Evolutionary conservation across 2,329 filamentous ascomycete species (phyloP), one percentile per base, ranked within the genome.

Genomic region (Ascomycota sp.): DNA sequence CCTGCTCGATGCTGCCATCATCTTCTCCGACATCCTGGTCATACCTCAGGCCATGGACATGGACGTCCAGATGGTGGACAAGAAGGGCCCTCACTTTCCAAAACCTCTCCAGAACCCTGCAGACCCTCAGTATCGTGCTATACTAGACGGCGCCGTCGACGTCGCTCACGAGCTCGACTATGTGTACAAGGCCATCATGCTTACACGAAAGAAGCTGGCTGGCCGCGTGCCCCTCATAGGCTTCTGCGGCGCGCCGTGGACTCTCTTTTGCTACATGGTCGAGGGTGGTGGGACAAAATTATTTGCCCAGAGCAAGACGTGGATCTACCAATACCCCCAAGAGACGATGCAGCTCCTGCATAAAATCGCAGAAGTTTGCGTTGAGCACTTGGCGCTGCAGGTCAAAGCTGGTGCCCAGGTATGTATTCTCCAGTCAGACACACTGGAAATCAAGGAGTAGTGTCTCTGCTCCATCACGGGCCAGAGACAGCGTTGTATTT

Each of bases 21-120:
- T 98, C 53, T 98, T 98, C 64, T 93, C 82, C 33, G 89, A 98
- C 50, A 98, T 98, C 40, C 70, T 98, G 23, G 89, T 98, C 27
- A 85, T 98, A 37, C 89, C 89, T 0, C 89, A 98, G 57, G 89
- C 89, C 21, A 80, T 98, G 71, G 89, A 89, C 1, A 98, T 98
- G 89, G 65, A 66, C n/a, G 89, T 98, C 20, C 79, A 95, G 52
- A 98, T 98, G 89, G 65, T 95, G 8, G 85, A 94, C 52, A 91
- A 89, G 57, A 91, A 93, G 53, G 89, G 89, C 0, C 89, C 89
- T 8, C 80, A 91, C 50, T 98, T 98, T 52, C 89, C 89, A 0
- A 60, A 77, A 28, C 89, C 89, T 10, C 63, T 98, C 35, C 63
- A 67, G 47, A 72, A 67, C 24, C 86, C 89, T 3, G 65, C 75